phyloP scores from a whole-genome alignment of 2,329 filamentous ascomycete genomes.

The Daldinia eschscholtzii region DNA sequence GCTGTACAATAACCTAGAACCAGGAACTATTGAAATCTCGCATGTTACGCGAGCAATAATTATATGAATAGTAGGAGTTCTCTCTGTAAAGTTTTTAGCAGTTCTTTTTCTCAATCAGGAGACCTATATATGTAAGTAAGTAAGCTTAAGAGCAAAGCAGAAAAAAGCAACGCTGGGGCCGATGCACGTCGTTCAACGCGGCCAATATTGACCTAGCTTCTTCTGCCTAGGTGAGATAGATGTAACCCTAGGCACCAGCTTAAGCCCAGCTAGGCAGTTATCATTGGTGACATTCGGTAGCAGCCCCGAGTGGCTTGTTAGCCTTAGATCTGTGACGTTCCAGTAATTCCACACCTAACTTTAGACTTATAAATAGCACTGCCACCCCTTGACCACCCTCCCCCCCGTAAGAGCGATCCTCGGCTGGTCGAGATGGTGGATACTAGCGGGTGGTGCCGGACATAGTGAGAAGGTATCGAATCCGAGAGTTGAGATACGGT shows the following conservation, averaged over 20 bases:
- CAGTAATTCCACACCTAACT: constrained; percentile 22
- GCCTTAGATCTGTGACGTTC: constrained; percentile 23
- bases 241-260: not conserved
- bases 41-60: not conserved
- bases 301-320: constrained; percentile 26
- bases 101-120: constrained; percentile 2
- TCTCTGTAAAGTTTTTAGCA: not conserved
- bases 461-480: constrained; percentile 16
- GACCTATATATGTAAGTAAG: not conserved
- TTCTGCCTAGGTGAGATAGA: not conserved
- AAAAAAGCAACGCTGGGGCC: constrained; percentile 24
- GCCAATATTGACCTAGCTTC: constrained; percentile 11
- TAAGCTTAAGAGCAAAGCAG: constrained; percentile 6
- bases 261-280: constrained; percentile 17
- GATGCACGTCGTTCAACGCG: constrained; percentile 15
- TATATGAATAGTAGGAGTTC: not conserved
- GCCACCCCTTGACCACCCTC: constrained; percentile 24
- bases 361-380: constrained; percentile 34
- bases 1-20: not conserved
- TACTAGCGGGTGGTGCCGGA: constrained; percentile 4
- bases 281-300: constrained; percentile 26
- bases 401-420: constrained; percentile 23
- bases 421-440: constrained; percentile 16
- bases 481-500: constrained; percentile 15
- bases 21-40: not conserved